These are phyloP conservation scores for Lodderomyces oxycetoniae DNA, from an alignment of 1,139 yeast species.

Conservation along the genomic window DNA sequence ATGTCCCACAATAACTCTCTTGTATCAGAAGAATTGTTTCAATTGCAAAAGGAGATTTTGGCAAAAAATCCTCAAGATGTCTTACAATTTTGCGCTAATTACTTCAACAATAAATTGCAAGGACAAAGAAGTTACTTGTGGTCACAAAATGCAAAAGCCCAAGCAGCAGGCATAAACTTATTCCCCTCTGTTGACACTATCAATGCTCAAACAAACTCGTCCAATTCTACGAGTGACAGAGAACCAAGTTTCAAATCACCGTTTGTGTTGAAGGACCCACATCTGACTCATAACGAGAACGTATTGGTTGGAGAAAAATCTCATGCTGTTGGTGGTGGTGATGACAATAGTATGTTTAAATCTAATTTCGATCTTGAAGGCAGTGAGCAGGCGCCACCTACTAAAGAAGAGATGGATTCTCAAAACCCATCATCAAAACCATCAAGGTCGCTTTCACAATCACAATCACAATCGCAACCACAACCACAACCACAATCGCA, in stretches of 20 bases:
- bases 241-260: slow-evolving; percentile 60
- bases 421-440: slow-evolving; percentile 13
- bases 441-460: no score
- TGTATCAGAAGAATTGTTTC: slow-evolving; percentile 49
- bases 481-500: neutral
- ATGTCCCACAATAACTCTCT: slow-evolving; percentile 14
- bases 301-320: neutral
- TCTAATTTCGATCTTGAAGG: slow-evolving; percentile 41
- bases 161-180: slow-evolving; percentile 48
- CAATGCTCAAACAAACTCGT: slow-evolving; percentile 16
- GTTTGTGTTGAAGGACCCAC: slow-evolving; percentile 57
- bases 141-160: slow-evolving; percentile 49
- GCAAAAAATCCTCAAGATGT: slow-evolving; percentile 64
- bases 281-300: slow-evolving; percentile 15
- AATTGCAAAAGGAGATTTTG: slow-evolving; percentile 57
- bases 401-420: slow-evolving; percentile 15
- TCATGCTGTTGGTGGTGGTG: slow-evolving; percentile 8
- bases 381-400: slow-evolving; percentile 15
- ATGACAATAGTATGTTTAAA: slow-evolving; percentile 31
- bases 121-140: slow-evolving; percentile 55
- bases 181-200: slow-evolving; percentile 37
- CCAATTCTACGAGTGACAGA: slow-evolving; percentile 24
- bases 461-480: slow-evolving; percentile 6
- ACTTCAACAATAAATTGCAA: slow-evolving; percentile 58
- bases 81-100: slow-evolving; percentile 70